phyloP scores from a whole-genome alignment of 108 stramenopile species.

The Stephanodiscus minutulus region DNA sequence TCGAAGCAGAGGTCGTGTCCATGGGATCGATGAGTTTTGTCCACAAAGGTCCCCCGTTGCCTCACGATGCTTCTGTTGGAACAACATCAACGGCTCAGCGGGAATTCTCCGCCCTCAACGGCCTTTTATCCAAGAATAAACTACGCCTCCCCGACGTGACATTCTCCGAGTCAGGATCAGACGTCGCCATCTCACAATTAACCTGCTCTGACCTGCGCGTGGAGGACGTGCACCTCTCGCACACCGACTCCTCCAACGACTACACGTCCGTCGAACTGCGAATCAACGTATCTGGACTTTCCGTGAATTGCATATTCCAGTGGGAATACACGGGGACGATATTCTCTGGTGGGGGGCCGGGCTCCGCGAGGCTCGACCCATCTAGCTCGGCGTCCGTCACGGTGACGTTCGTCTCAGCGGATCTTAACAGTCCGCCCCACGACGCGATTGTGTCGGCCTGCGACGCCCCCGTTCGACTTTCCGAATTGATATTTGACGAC shows the following conservation, averaged over 20 bases:
- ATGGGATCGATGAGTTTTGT: no score
- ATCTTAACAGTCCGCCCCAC: constrained; percentile 50
- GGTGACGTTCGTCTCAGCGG: constrained; percentile 45
- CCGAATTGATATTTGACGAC: constrained; percentile 55
- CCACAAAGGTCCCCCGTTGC: no score
- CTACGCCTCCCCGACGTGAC: constrained; percentile 33
- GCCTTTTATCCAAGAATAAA: constrained; percentile 26
- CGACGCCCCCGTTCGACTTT: constrained; percentile 41
- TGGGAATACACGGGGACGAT: constrained; percentile 46
- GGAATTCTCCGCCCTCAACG: constrained; percentile 36
- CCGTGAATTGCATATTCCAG: constrained; percentile 29
- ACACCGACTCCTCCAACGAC: constrained; percentile 4
- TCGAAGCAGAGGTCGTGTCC: no score
- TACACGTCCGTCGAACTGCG: constrained; percentile 10
- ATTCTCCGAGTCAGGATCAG: constrained; percentile 16
- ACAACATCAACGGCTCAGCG: no score
- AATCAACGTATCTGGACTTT: constrained; percentile 26
- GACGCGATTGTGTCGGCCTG: constrained; percentile 45
- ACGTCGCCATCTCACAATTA: constrained; percentile 42
- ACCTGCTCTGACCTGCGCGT: constrained; percentile 19
- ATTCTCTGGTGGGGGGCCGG: constrained; percentile 25
- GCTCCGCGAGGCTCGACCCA: constrained; percentile 12
- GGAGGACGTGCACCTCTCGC: constrained; percentile 19
- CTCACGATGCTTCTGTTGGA: no score
- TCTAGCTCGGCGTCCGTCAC: constrained; percentile 36